Base-by-base conservation (phyloP, 75 land plant genomes). In the Larix kaempferi region DNA sequence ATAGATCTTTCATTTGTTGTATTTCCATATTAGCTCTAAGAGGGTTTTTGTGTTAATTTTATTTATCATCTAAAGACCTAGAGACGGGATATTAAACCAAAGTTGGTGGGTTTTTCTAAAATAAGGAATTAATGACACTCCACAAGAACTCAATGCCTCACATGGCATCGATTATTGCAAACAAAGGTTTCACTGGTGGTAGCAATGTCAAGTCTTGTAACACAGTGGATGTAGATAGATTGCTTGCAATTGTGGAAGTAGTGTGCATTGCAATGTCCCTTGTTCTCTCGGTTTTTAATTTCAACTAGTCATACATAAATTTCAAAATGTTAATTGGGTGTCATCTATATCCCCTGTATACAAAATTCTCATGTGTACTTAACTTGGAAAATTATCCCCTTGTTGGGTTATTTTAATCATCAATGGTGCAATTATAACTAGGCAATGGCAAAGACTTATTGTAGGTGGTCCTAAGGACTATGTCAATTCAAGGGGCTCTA, bases 331-430 rank as follows among this genome's bases (percentile, higher is more conserved):
- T 29, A 1, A 74, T 56, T 77, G 63, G 37, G 57, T 55, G 21
- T 44, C 64, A 57, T 59, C 63, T 12, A 75, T 59, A 26, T n/a
- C n/a, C n/a, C n/a, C n/a, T n/a, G n/a, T n/a, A n/a, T n/a, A n/a
- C n/a, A n/a, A n/a, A 16, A 79, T 33, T 75, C 77, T 39, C 77
- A 49, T 37, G 63, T 67, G 74, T 14, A 80, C 52, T 37, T 85
- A 76, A 85, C 66, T 5, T 82, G 86, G 85, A 88, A 83, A 56
- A 79, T 76, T 29, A 73, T 82, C 57, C 76, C 80, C 12, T 57
- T 95, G 80, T 88, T 83, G 73, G 81, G 71, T 56, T 56, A 92
- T 88, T 55, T 78, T 91, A 74, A 77, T 74, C 59, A 74, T 91
- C 33, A 88, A 88, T 60, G 78, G 78, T 13, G 74, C 82, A 77